Conservation (phyloP, 2,329 filamentous ascomycete genomes). For the Aspergillus sergii region DNA sequence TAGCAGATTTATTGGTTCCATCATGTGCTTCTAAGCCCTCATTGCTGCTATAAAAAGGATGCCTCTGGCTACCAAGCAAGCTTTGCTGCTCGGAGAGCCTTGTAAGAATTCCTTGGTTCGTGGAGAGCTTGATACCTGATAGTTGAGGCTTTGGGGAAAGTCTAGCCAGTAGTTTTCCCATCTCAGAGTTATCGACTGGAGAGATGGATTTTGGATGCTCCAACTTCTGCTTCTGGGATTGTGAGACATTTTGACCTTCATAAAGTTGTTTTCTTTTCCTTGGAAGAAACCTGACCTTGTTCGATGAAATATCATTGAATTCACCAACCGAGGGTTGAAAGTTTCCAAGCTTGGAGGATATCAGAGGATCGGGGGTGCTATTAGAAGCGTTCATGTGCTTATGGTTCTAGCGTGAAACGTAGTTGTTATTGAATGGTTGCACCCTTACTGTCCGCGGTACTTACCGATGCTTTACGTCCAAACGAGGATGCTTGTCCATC, state of each 20-base stretch:
- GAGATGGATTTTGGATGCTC: constrained; percentile 38
- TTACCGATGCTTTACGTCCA: constrained; percentile 32
- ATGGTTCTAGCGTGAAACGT: constrained; percentile 19
- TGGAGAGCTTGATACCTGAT: constrained; percentile 16
- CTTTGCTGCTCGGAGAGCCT: constrained; percentile 73
- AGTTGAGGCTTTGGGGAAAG: constrained; percentile 40
- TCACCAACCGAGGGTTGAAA: constrained; percentile 28
- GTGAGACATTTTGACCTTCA: constrained; percentile 32
- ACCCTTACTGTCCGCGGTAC: constrained; percentile 6
- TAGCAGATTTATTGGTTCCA: constrained; percentile 25
- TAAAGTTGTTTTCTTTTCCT: not conserved
- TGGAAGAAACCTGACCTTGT: constrained; percentile 38
- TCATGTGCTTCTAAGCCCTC: constrained; percentile 15
- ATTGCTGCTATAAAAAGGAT: constrained; percentile 43
- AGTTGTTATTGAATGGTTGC: not conserved
- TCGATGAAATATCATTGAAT: constrained; percentile 29
- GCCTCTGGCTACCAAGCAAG: constrained; percentile 61
- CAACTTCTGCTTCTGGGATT: constrained; percentile 50
- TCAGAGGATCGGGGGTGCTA: constrained; percentile 33
- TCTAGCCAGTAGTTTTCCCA: constrained; percentile 64
- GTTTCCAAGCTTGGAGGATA: constrained; percentile 39
- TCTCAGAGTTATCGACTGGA: constrained; percentile 42
- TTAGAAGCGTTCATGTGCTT: constrained; percentile 30
- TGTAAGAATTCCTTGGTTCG: constrained; percentile 55
- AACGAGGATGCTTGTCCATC: constrained; percentile 23